phyloP scores from a whole-genome alignment of 2,329 filamentous ascomycete species.

The Colletotrichum sp. region DNA sequence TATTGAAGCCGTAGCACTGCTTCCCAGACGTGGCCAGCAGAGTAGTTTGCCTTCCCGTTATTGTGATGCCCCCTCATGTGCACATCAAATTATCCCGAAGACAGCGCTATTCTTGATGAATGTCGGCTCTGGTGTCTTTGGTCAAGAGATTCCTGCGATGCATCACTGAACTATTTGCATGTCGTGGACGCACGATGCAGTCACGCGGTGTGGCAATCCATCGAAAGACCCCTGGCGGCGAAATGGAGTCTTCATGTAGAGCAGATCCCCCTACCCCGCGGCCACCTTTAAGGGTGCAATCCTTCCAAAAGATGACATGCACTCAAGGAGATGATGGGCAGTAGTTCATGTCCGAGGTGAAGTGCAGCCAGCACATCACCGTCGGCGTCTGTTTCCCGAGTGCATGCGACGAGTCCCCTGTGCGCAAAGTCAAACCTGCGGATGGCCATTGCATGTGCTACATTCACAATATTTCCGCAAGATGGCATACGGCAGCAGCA shows the following conservation, averaged over 20 bases:
- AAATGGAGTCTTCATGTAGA: neutral
- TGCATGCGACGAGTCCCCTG: neutral
- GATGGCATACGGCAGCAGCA: fast-evolving
- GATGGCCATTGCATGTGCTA: neutral
- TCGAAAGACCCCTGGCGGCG: neutral
- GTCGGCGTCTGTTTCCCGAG: neutral
- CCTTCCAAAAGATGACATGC: neutral
- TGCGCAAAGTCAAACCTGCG: fast-evolving
- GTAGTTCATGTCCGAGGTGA: neutral
- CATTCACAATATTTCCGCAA: fast-evolving
- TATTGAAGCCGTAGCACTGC: neutral
- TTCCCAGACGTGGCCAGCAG: neutral
- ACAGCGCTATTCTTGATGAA: neutral
- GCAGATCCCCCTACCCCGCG: neutral
- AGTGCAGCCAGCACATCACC: neutral
- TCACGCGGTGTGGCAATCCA: neutral
- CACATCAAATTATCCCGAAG: neutral
- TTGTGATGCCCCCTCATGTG: neutral
- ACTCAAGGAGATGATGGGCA: neutral
- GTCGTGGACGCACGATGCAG: too few species aligned
- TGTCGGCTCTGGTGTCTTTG: neutral
- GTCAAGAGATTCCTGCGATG: neutral
- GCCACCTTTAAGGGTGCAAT: fast-evolving
- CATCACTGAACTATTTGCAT: neutral
- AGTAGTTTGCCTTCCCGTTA: neutral